phyloP scores from a whole-genome alignment of 176 grass and related monocot genomes.

The Ensete glaucum region DNA sequence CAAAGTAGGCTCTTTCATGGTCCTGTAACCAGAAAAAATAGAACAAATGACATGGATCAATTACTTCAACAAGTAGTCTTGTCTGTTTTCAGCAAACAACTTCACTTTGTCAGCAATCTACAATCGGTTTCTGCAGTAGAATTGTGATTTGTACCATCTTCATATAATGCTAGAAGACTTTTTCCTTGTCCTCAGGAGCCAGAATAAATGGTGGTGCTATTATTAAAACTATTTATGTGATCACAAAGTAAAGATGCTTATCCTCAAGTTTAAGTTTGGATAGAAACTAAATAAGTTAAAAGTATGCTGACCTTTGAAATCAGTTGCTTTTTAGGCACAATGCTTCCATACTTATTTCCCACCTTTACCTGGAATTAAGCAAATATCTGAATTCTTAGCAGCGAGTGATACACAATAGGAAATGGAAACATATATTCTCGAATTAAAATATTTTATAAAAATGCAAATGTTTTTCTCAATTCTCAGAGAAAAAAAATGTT shows the following conservation, averaged over 20 bases:
- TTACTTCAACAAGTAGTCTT: neutral
- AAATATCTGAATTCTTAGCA: neutral
- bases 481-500: too few species aligned
- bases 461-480: too few species aligned
- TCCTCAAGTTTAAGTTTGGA: neutral
- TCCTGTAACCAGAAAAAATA: constrained; percentile 21
- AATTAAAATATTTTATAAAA: too few species aligned
- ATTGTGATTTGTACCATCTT: too few species aligned
- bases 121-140: too few species aligned
- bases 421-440: neutral
- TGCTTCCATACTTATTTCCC: constrained; percentile 29
- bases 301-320: constrained; percentile 30
- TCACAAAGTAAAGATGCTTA: neutral
- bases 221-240: neutral
- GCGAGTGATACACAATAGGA: neutral
- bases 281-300: neutral
- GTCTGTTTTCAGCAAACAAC: too few species aligned
- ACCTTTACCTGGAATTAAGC: constrained; percentile 6
- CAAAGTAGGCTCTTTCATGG: constrained; percentile 42
- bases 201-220: neutral
- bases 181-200: too few species aligned
- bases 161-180: too few species aligned
- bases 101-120: too few species aligned
- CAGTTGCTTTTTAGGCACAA: constrained; percentile 30
- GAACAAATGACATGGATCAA: neutral